Conservation (phyloP, 345 rosid genomes). For the Trapa incisa region DNA sequence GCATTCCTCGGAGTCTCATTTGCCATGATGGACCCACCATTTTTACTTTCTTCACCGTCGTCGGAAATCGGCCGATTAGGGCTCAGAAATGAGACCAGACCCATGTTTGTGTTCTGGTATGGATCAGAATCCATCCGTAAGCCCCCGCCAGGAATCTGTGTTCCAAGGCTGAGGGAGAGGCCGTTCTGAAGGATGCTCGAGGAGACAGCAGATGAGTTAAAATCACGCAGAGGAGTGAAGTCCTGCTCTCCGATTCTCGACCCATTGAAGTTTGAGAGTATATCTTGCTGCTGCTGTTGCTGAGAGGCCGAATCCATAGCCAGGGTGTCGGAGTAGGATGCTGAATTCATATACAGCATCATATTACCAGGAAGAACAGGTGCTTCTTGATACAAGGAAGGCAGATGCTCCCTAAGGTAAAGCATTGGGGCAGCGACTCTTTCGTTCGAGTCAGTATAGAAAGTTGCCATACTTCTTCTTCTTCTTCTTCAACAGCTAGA, state of each 20-base stretch:
- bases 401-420: slow-evolving; percentile 29
- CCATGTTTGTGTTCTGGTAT: slow-evolving; percentile 15
- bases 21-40: slow-evolving; percentile 1
- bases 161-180: slow-evolving; percentile 39
- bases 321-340: slow-evolving; percentile 21
- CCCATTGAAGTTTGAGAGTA: slow-evolving; percentile 4
- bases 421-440: slow-evolving; percentile 43
- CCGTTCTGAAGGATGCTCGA: slow-evolving; percentile 13
- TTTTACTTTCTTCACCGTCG: slow-evolving; percentile 20
- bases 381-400: slow-evolving; percentile 24
- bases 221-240: slow-evolving; percentile 8
- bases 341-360: slow-evolving; percentile 45
- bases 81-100: slow-evolving; percentile 28
- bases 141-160: slow-evolving; percentile 34
- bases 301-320: slow-evolving; percentile 24
- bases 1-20: slow-evolving; percentile 19
- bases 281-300: slow-evolving; percentile 23
- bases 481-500: not conserved
- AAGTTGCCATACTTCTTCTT: slow-evolving; percentile 44
- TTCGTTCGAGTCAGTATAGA: slow-evolving; percentile 39
- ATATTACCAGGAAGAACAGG: slow-evolving; percentile 29
- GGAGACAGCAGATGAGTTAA: not conserved
- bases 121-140: slow-evolving; percentile 23
- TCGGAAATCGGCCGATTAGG: slow-evolving; percentile 20
- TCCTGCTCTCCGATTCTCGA: slow-evolving; percentile 11